Evolutionary conservation across 768 basidiomycete species (phyloP).

Genomic region (Amyloporia xantha): DNA sequence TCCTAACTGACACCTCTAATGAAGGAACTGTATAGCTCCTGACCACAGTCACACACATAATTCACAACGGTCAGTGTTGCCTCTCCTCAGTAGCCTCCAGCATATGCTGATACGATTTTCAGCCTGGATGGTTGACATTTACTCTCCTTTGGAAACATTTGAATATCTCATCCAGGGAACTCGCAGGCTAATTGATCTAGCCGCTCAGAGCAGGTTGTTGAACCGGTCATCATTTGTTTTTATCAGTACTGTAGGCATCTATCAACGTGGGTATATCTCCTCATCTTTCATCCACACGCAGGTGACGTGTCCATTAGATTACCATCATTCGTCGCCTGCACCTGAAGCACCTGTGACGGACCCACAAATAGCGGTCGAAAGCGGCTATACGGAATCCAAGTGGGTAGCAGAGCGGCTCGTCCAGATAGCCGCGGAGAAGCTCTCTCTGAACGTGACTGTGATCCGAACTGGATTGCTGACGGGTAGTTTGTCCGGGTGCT

Average conservation of each 20-base stretch:
- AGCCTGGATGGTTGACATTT: slow-evolving; percentile 1
- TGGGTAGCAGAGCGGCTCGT: slow-evolving; percentile 33
- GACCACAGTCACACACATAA: slow-evolving; percentile 6
- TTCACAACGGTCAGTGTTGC: slow-evolving; percentile 8
- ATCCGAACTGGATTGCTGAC: slow-evolving; percentile 39
- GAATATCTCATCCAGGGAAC: not conserved
- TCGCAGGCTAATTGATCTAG: not conserved
- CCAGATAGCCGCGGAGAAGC: slow-evolving; percentile 23
- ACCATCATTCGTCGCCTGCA: not conserved
- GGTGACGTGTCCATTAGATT: not conserved
- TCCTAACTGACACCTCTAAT: no score
- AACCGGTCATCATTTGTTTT: not conserved
- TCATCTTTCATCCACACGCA: not conserved
- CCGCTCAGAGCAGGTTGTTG: not conserved
- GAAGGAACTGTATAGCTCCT: slow-evolving; percentile 3
- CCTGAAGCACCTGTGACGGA: slow-evolving; percentile 20
- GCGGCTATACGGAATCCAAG: slow-evolving; percentile 43
- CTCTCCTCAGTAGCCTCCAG: not conserved
- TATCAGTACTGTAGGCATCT: not conserved
- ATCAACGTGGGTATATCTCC: not conserved
- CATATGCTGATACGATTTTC: not conserved
- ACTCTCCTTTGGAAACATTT: not conserved
- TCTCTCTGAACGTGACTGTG: slow-evolving; percentile 23
- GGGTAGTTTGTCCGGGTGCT: slow-evolving; percentile 33
- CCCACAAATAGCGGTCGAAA: slow-evolving; percentile 28